These are phyloP conservation scores for Trametes cingulata DNA, from an alignment of 768 basidiomycete genomes.

Conservation along the genomic window DNA sequence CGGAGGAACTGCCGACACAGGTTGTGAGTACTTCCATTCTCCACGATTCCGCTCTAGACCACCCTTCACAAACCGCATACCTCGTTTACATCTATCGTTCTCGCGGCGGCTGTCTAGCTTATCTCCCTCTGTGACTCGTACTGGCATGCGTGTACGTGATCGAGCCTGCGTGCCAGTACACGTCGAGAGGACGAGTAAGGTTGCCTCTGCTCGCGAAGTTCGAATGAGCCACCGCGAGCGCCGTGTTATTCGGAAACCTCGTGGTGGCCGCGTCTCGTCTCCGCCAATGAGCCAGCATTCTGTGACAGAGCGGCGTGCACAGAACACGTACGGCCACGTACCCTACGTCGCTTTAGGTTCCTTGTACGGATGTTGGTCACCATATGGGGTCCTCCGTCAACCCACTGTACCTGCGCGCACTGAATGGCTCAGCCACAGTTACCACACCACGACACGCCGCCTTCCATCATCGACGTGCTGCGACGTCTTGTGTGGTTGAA, in stretches of 20 bases:
- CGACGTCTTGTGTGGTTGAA: slow-evolving; percentile 1
- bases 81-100: background rate
- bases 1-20: background rate
- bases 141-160: background rate
- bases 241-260: slow-evolving; percentile 9
- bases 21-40: background rate
- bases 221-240: background rate
- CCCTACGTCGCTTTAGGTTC: slow-evolving; percentile 1
- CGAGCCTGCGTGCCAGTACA: background rate
- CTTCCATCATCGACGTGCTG: background rate
- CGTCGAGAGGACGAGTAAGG: background rate
- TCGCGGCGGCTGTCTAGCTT: too few species aligned
- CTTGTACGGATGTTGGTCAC: background rate
- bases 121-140: too few species aligned
- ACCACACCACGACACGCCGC: background rate
- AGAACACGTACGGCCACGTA: background rate
- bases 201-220: background rate
- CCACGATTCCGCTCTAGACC: background rate
- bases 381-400: background rate
- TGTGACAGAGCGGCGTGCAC: background rate
- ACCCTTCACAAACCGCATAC: background rate
- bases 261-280: background rate
- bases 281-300: background rate
- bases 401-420: background rate
- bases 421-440: background rate